Conservation (phyloP, 192 early-diverging fungal species). For the Gamsiella multidivaricata region DNA sequence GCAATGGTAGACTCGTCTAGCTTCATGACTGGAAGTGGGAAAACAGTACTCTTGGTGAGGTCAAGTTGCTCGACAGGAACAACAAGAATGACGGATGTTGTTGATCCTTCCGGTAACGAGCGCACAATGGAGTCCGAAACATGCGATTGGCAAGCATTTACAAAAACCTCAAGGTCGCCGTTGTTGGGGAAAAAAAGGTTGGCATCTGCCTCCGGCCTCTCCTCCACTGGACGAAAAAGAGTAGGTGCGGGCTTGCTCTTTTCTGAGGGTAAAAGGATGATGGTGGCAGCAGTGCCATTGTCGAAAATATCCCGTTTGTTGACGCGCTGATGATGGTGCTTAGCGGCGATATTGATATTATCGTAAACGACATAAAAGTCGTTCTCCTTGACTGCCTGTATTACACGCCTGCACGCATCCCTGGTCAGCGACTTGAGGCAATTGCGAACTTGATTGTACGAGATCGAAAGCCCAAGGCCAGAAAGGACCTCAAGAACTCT, state of each 20-base stretch:
- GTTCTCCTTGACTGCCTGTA: background rate
- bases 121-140: constrained; percentile 8
- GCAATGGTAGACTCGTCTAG: constrained; percentile 24
- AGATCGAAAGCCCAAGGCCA: constrained; percentile 15
- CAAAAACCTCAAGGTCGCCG: constrained; percentile 12
- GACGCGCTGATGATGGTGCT: constrained; percentile 14
- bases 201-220: background rate
- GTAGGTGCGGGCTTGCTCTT: constrained; percentile 1
- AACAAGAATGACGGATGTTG: constrained; percentile 1
- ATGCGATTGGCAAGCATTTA: background rate
- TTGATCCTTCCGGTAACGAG: constrained; percentile 3
- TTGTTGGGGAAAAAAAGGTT: constrained; percentile 16
- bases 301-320: constrained; percentile 25
- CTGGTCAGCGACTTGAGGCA: constrained; percentile 16
- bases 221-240: constrained; percentile 15
- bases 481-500: constrained; percentile 8
- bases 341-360: constrained; percentile 25
- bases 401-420: background rate
- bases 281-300: constrained; percentile 21
- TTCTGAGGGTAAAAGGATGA: constrained; percentile 12
- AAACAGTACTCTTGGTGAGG: constrained; percentile 3
- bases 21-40: constrained; percentile 25
- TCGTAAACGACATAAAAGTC: constrained; percentile 20
- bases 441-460: constrained; percentile 9
- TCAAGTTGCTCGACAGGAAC: constrained; percentile 1